phyloP scores from a whole-genome alignment of 1,284 basidiomycete genomes.

The Veloporphyrellus conicus region DNA sequence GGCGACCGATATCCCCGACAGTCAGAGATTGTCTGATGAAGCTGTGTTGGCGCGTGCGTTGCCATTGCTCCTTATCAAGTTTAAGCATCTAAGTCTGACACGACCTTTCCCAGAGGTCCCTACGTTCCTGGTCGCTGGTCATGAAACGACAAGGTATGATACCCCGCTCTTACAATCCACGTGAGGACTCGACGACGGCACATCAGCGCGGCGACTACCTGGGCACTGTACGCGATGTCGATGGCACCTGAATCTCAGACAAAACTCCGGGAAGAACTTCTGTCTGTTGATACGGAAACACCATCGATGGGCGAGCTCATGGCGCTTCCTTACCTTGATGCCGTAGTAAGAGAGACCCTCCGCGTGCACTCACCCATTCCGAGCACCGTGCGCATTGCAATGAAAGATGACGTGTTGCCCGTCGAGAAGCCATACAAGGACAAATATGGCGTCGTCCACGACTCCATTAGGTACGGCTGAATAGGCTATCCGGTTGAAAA shows the following conservation, averaged over 20 bases:
- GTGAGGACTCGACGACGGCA: not conserved
- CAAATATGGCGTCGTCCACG: slow-evolving; percentile 36
- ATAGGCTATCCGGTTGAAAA: not conserved
- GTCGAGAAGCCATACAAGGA: slow-evolving; percentile 44
- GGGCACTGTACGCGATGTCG: slow-evolving; percentile 65
- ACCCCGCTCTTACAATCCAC: not conserved
- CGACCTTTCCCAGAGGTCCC: slow-evolving; percentile 33
- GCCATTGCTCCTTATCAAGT: not conserved
- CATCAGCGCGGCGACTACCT: slow-evolving; percentile 47
- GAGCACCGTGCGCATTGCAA: slow-evolving; percentile 47
- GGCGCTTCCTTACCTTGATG: slow-evolving; percentile 57
- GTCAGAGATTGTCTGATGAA: slow-evolving; percentile 62
- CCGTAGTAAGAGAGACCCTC: slow-evolving; percentile 66
- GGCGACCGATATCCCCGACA: slow-evolving; percentile 52
- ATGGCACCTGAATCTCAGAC: slow-evolving; percentile 53
- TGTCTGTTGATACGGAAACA: slow-evolving; percentile 44
- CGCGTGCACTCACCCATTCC: slow-evolving; percentile 64
- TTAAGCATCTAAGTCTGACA: not conserved
- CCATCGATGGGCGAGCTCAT: slow-evolving; percentile 61
- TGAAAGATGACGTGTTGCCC: slow-evolving; percentile 59
- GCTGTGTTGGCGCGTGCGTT: slow-evolving; percentile 72
- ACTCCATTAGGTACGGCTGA: slow-evolving; percentile 24
- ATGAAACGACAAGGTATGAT: slow-evolving; percentile 69
- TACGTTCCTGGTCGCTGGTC: slow-evolving; percentile 55
- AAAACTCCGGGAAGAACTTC: slow-evolving; percentile 67